These are phyloP conservation scores for Cystobasidium onofrii DNA, from an alignment of 768 basidiomycete genomes.

Conservation along the genomic window DNA sequence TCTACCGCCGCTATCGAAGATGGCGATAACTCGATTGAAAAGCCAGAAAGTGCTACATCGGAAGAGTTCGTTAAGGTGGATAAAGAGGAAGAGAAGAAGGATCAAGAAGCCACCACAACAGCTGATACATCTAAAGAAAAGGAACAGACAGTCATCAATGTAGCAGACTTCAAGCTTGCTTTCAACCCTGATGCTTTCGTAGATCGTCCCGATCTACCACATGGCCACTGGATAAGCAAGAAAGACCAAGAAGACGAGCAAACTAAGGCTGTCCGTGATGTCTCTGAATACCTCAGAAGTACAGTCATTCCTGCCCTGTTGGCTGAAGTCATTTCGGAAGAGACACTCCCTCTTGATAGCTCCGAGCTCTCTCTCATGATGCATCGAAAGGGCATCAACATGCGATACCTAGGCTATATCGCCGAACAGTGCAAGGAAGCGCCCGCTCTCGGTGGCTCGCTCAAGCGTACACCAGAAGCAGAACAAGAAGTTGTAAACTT, in stretches of 20 bases:
- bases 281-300: conserved; percentile 46
- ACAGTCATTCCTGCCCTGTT: conserved; percentile 41
- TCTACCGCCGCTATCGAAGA: conserved; percentile 28
- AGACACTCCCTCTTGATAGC: conserved; percentile 46
- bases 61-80: conserved; percentile 40
- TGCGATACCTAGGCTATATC: conserved; percentile 48
- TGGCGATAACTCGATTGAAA: conserved; percentile 34
- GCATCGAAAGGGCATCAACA: conserved; percentile 50
- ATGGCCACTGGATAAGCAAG: not conserved
- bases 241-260: conserved; percentile 46
- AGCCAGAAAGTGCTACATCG: conserved; percentile 33
- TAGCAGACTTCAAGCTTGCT: conserved; percentile 46
- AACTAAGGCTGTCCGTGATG: conserved; percentile 49
- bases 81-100: conserved; percentile 38
- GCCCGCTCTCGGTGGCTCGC: not conserved
- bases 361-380: conserved; percentile 44
- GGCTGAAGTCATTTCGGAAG: conserved; percentile 44
- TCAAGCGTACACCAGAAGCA: conserved; percentile 34
- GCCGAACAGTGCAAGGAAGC: conserved; percentile 19
- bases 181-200: conserved; percentile 51
- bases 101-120: not conserved
- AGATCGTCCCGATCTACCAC: conserved; percentile 43
- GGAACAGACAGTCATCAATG: conserved; percentile 44
- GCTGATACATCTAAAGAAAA: conserved; percentile 31
- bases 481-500: conserved; percentile 41